phyloP scores from a whole-genome alignment of 768 basidiomycete species.

The Panaeolus papilionaceus region DNA sequence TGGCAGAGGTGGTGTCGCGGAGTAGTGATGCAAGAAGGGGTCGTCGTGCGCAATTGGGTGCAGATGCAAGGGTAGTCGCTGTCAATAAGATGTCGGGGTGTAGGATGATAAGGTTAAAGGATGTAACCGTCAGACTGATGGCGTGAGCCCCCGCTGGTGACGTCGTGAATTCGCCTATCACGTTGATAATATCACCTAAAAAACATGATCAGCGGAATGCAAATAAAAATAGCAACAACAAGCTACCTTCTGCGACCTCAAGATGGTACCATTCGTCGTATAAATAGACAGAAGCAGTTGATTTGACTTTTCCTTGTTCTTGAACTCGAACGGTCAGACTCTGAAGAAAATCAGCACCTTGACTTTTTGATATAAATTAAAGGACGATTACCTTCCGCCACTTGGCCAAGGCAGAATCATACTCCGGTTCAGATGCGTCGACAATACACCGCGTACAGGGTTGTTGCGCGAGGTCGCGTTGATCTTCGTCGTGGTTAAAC shows the following conservation, averaged over 20 bases:
- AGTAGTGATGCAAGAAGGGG: constrained; percentile 78
- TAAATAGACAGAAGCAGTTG: constrained; percentile 52
- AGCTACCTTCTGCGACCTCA: constrained; percentile 64
- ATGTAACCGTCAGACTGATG: constrained; percentile 65
- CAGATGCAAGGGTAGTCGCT: constrained; percentile 85
- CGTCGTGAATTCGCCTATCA: constrained; percentile 61
- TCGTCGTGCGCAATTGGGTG: constrained; percentile 83
- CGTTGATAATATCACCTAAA: constrained; percentile 81
- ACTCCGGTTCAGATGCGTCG: constrained; percentile 40
- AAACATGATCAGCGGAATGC: constrained; percentile 11
- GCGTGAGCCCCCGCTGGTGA: constrained; percentile 38
- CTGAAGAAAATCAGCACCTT: constrained; percentile 33
- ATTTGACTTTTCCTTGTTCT: constrained; percentile 40
- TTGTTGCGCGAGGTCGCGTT: constrained; percentile 25
- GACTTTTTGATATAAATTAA: neutral
- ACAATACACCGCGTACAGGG: constrained; percentile 65
- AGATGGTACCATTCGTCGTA: constrained; percentile 81
- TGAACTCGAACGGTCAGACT: constrained; percentile 46
- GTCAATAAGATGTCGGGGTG: constrained; percentile 95
- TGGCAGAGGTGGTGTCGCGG: constrained; percentile 42
- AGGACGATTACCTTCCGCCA: constrained; percentile 47
- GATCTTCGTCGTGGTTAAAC: neutral
- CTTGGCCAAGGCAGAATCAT: constrained; percentile 25
- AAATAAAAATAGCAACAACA: neutral
- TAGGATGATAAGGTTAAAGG: constrained; percentile 74